A percentile compares a stretch with the other conserved stretches of the same genome.
These are phyloP conservation scores for Smithsoniella earleae DNA, from an alignment of 163 green algal genomes.

Conservation along the genomic window DNA sequence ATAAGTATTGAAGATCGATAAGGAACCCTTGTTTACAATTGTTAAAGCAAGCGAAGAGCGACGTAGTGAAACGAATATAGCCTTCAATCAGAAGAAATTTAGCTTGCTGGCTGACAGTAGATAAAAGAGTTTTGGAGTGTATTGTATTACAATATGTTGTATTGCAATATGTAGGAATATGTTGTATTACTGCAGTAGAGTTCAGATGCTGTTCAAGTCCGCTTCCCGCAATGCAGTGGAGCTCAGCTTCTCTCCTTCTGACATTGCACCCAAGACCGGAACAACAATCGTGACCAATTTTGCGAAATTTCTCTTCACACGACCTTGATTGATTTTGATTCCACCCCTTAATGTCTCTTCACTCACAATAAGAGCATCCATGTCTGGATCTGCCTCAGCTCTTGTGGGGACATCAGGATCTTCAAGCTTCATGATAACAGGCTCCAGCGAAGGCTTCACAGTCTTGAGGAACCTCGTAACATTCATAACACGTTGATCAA, in stretches of 20 bases:
- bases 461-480: constrained; percentile 54
- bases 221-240: constrained; percentile 51
- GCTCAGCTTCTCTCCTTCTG: constrained; percentile 54
- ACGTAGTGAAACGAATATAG: too few species aligned
- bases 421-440: constrained; percentile 50
- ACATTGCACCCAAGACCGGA: constrained; percentile 54
- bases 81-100: too few species aligned
- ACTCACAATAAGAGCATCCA: constrained; percentile 53
- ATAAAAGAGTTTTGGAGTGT: too few species aligned
- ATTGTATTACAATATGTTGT: too few species aligned
- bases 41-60: too few species aligned
- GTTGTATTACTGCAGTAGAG: too few species aligned
- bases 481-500: constrained; percentile 42
- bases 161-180: too few species aligned
- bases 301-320: constrained; percentile 36
- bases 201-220: too few species aligned
- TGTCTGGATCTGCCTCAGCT: constrained; percentile 47
- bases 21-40: too few species aligned
- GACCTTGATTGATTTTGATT: constrained; percentile 45
- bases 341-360: constrained; percentile 50
- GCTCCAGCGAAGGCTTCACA: constrained; percentile 45
- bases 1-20: too few species aligned
- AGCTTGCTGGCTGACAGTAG: too few species aligned
- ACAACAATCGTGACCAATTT: constrained; percentile 46
- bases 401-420: constrained; percentile 58